phyloP scores from a whole-genome alignment of 2,329 filamentous ascomycete genomes.

The Cladosporium sp. region DNA sequence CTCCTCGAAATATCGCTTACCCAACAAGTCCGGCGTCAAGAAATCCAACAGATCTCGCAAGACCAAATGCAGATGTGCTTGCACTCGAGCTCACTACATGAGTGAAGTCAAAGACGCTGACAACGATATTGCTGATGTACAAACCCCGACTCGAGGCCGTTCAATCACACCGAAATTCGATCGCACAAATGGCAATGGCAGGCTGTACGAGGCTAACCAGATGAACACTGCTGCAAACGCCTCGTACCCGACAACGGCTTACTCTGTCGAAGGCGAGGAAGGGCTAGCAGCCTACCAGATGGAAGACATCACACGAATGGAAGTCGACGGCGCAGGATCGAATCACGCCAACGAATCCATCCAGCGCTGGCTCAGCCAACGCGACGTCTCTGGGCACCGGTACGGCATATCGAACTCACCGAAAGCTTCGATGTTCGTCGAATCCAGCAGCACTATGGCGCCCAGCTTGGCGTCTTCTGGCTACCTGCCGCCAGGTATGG shows the following conservation, averaged over 20 bases:
- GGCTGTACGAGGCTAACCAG: too few relatives aligned
- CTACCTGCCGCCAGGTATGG: background rate
- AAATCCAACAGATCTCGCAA: background rate
- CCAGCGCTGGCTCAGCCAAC: background rate
- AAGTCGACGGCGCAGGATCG: background rate
- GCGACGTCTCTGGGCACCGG: background rate
- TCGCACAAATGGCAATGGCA: conserved; percentile 2
- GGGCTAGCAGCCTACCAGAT: conserved; percentile 1
- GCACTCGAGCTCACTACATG: background rate
- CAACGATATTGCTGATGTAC: too few relatives aligned
- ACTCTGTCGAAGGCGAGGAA: background rate
- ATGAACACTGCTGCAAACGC: background rate
- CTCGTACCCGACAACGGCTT: background rate
- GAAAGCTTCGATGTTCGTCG: conserved; percentile 2
- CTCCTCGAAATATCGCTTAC: background rate
- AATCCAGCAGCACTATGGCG: background rate
- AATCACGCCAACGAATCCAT: background rate
- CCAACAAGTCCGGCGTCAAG: background rate
- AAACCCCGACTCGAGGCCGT: background rate
- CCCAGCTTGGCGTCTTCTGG: conserved; percentile 1
- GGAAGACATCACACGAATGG: background rate
- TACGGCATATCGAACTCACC: background rate
- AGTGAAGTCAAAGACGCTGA: too few relatives aligned
- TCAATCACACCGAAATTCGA: background rate
- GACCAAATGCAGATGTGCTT: background rate